These are phyloP conservation scores for Xylariaceae sp. DNA, from an alignment of 2,329 filamentous ascomycete genomes.

Conservation along the genomic window DNA sequence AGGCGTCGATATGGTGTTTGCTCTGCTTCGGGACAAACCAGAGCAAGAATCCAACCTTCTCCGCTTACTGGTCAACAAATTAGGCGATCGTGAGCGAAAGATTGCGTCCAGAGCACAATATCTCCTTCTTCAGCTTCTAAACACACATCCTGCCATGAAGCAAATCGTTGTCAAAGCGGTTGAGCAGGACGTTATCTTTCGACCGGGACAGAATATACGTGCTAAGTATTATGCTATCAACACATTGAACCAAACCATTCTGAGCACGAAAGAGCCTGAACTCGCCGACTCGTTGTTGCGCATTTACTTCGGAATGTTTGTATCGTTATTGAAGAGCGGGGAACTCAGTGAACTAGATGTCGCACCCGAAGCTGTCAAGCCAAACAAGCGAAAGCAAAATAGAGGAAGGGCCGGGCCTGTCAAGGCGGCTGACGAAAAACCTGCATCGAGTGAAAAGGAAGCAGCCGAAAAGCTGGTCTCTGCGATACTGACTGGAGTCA, in stretches of 20 bases:
- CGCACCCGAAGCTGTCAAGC: conserved; percentile 33
- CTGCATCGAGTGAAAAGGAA: conserved; percentile 52
- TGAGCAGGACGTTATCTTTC: conserved; percentile 82
- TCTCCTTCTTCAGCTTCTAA: conserved; percentile 85
- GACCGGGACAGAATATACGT: conserved; percentile 79
- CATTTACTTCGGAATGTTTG: conserved; percentile 90
- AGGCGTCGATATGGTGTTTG: conserved; percentile 86
- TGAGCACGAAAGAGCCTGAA: conserved; percentile 77
- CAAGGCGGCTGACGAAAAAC: conserved; percentile 33
- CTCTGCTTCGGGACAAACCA: conserved; percentile 88
- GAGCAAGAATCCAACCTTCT: conserved; percentile 95
- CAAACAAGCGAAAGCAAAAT: conserved; percentile 46
- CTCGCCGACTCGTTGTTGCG: conserved; percentile 77
- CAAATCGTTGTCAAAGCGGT: conserved; percentile 77
- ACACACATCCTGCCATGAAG: conserved; percentile 91
- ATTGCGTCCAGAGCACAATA: conserved; percentile 93
- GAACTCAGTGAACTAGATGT: conserved; percentile 34
- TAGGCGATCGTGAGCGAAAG: conserved; percentile 92
- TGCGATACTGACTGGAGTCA: conserved; percentile 87
- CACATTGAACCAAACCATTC: conserved; percentile 92
- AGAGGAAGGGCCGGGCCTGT: conserved; percentile 35
- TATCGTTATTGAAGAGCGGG: conserved; percentile 68
- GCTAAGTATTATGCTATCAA: conserved; percentile 96
- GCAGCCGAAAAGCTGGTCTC: conserved; percentile 88
- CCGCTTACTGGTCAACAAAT: conserved; percentile 88